Conservation (phyloP, 2,329 filamentous ascomycete genomes). For the Parastagonospora avenae region DNA sequence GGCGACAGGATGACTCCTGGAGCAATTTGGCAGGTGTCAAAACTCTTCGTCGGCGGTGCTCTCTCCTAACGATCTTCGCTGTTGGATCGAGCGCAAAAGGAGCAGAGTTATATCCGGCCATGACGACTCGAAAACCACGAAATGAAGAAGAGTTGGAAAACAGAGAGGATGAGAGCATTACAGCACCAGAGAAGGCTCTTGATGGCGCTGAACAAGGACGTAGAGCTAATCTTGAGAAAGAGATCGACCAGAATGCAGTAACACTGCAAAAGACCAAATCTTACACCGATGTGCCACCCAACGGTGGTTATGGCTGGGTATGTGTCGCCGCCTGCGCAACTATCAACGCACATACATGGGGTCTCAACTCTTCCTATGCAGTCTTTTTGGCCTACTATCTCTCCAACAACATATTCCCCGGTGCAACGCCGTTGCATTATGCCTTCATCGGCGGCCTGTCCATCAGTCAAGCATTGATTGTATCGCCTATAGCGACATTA, state of each 20-base stretch:
- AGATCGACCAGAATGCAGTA: not conserved
- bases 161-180: conserved; percentile 3
- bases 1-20: not conserved
- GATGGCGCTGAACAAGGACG: too few relatives aligned
- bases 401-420: conserved; percentile 64
- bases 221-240: not conserved
- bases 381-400: conserved; percentile 77
- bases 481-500: conserved; percentile 71
- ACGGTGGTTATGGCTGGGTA: conserved; percentile 68
- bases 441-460: conserved; percentile 79
- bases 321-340: conserved; percentile 49
- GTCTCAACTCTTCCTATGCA: conserved; percentile 72
- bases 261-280: conserved; percentile 1
- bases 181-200: not conserved
- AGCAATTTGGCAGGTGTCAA: not conserved
- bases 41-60: too few relatives aligned
- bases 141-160: conserved; percentile 4
- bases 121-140: conserved; percentile 3
- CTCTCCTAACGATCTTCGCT: too few relatives aligned
- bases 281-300: conserved; percentile 53
- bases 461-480: conserved; percentile 67
- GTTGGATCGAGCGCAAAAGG: too few relatives aligned
- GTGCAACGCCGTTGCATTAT: conserved; percentile 68
- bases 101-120: conserved; percentile 10
- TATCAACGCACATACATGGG: conserved; percentile 68